Evolutionary conservation across 768 basidiomycete species (phyloP), one percentile per base, ranked within the genome.

Genomic region (Termitomyces sp.): DNA sequence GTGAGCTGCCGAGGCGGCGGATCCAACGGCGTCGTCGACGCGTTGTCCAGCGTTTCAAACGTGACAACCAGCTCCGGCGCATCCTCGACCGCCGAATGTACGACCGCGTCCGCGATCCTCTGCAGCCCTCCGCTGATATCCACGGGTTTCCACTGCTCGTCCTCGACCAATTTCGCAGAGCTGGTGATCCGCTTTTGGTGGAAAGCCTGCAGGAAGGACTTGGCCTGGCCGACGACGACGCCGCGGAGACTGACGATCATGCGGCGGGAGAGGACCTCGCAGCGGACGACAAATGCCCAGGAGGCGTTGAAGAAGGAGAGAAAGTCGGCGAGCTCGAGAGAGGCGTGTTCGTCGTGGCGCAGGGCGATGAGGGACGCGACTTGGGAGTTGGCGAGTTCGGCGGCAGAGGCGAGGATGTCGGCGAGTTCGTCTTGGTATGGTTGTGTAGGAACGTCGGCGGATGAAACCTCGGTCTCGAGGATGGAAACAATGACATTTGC

Each of bases 191-290:
- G 81, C 11, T 79, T 71, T 63, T 94, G 87, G 67, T 99, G 97
- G 73, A 95, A 98, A 0, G 77, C 72, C 65, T 90, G 85, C 28
- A 99, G 75, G 75, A 95, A 99, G 10, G 82, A 73, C 72, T 94
- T 95, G 6, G 94, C 91, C 87, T 96, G 95, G 54, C 85, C 79
- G 45, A 95, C 85, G 52, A 94, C 82, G 2, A 85, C 89, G 5
- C 94, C 95, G 57, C 97, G 77, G 33, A 98, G 75, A 6, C 92
- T 89, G 56, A 98, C 92, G 57, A 98, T 94, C 93, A 98, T 98
- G 62, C 88, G 78, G 54, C 86, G 80, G 61, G 89, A 92, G 30
- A 97, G 76, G 30, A 86, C 82, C 69, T 99, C 96, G 66, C 91
- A 93, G 62, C 79, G 79, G 26, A 97, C 81, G 9, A 98, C 93